Evolutionary conservation across 116 monocot genomes (phyloP).

Genomic region (Posidonia oceanica): DNA sequence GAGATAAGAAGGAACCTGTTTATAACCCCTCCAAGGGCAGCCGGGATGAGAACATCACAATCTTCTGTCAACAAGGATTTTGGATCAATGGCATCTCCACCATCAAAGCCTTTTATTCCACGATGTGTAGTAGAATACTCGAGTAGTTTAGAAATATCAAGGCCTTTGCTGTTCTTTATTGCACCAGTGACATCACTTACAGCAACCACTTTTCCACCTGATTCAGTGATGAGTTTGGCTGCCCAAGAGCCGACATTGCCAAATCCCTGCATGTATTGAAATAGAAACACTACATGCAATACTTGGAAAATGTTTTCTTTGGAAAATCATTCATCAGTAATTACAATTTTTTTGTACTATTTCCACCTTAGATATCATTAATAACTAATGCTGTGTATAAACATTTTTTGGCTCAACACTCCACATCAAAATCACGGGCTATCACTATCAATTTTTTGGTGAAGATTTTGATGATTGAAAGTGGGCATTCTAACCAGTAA

Average conservation of each 20-base stretch:
- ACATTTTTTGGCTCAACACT: too few species aligned
- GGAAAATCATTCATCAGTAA: background rate
- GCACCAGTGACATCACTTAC: slow-evolving; percentile 84
- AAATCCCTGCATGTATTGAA: slow-evolving; percentile 38
- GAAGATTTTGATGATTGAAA: too few species aligned
- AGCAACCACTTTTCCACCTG: slow-evolving; percentile 60
- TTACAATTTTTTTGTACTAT: too few species aligned
- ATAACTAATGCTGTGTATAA: too few species aligned
- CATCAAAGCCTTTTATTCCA: slow-evolving; percentile 71
- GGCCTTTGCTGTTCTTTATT: slow-evolving; percentile 58
- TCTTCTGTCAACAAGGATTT: slow-evolving; percentile 55
- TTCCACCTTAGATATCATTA: too few species aligned
- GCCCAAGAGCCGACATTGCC: slow-evolving; percentile 93
- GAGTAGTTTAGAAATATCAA: slow-evolving; percentile 54
- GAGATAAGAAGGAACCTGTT: slow-evolving; percentile 39
- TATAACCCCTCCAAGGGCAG: slow-evolving; percentile 85
- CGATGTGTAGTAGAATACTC: slow-evolving; percentile 38
- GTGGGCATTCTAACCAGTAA: too few species aligned
- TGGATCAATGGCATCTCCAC: slow-evolving; percentile 49
- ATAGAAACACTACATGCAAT: background rate
- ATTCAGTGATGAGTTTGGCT: slow-evolving; percentile 67
- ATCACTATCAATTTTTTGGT: too few species aligned
- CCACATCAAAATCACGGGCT: too few species aligned
- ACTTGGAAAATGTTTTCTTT: background rate
- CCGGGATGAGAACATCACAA: slow-evolving; percentile 86